Evolutionary conservation across 31 red algal species (phyloP).

Genomic region (Asparagopsis taxiformis): DNA sequence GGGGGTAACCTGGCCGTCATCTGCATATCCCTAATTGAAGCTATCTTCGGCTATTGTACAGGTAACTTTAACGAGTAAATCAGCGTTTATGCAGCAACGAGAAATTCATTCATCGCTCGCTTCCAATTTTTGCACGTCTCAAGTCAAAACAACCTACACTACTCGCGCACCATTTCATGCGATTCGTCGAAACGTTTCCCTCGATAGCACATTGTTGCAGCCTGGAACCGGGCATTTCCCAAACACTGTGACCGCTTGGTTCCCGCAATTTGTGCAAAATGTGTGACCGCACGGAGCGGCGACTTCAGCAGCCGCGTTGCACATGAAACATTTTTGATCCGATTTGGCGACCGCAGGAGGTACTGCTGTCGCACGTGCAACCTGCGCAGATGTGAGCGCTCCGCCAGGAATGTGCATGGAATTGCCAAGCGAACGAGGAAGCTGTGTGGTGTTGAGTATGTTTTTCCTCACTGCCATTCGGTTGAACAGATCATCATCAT

Average conservation of each 20-base stretch:
- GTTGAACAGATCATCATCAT: conserved; percentile 9
- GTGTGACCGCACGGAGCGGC: conserved; percentile 18
- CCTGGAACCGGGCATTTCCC: conserved; percentile 42
- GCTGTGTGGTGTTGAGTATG: conserved; percentile 11
- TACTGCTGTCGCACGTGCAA: background rate
- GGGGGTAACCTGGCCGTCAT: conserved; percentile 9
- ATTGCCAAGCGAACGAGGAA: conserved; percentile 10
- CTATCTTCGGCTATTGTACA: no score
- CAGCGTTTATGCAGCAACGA: no score
- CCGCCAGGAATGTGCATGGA: background rate
- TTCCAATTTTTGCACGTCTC: no score
- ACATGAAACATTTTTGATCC: conserved; percentile 29
- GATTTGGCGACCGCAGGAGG: background rate
- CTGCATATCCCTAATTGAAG: background rate
- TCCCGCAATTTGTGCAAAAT: conserved; percentile 32
- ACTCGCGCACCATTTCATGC: no score
- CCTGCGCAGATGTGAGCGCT: background rate
- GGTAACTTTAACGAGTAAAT: no score
- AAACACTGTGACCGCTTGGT: conserved; percentile 22
- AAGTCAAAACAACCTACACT: no score
- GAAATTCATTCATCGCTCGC: no score
- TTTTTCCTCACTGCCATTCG: conserved; percentile 18
- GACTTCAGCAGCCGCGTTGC: conserved; percentile 10
- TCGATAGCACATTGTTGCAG: conserved; percentile 8
- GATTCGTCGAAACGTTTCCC: conserved; percentile 15